Evolutionary conservation across 75 land plant species (phyloP).

Genomic region (Picea sitchensis): DNA sequence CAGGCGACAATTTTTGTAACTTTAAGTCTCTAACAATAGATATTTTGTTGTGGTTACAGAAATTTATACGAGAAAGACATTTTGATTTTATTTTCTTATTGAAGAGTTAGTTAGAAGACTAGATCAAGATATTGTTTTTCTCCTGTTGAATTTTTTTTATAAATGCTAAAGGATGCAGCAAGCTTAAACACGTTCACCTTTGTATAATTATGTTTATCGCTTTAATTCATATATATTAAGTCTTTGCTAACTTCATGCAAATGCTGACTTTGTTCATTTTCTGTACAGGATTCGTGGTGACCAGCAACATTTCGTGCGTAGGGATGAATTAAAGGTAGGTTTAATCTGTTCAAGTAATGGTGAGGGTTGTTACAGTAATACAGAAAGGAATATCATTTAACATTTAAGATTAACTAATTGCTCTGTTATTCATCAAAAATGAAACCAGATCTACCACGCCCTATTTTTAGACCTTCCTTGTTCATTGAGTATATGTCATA

Average conservation of each 20-base stretch:
- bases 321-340: conserved; percentile 84
- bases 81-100: not conserved
- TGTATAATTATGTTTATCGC: not conserved
- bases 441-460: not conserved
- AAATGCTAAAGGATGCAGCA: not conserved
- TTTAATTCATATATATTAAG: not conserved
- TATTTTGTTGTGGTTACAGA: not conserved
- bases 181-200: not conserved
- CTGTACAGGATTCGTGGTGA: conserved; percentile 83
- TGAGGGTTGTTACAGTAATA: not conserved
- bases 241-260: not conserved
- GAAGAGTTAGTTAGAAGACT: not conserved
- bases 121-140: not conserved
- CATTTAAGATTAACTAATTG: not conserved
- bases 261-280: not conserved
- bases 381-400: not conserved
- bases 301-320: conserved; percentile 96
- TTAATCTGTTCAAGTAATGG: not conserved
- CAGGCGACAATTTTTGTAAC: not conserved
- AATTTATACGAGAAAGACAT: not conserved
- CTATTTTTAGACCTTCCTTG: not conserved
- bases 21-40: not conserved
- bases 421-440: not conserved
- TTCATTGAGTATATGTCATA: not conserved
- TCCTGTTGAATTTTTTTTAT: not conserved